Conservation (phyloP, 1,139 yeast genomes). For the Meyerozyma sp. region DNA sequence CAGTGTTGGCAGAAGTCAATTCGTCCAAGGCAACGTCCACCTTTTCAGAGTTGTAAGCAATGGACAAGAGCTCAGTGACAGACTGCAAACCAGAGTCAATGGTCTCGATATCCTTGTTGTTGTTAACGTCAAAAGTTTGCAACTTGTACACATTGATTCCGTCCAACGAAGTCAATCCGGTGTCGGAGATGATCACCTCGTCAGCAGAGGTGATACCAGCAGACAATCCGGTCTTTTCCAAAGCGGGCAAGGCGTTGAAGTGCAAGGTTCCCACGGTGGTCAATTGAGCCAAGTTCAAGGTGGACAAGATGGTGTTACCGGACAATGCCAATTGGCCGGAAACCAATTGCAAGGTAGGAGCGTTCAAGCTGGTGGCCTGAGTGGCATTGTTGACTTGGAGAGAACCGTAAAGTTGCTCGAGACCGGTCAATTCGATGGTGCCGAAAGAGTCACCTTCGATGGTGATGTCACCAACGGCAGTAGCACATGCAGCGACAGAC, state of each 20-base stretch:
- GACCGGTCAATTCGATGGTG: slow-evolving; percentile 50
- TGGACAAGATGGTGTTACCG: slow-evolving; percentile 60
- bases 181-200: slow-evolving; percentile 75
- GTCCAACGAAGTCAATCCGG: slow-evolving; percentile 68
- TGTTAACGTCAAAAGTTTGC: slow-evolving; percentile 79
- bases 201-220: slow-evolving; percentile 72
- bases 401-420: slow-evolving; percentile 71
- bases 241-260: slow-evolving; percentile 82
- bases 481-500: slow-evolving; percentile 64
- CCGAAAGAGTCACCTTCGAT: slow-evolving; percentile 57
- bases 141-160: slow-evolving; percentile 78
- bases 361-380: slow-evolving; percentile 56
- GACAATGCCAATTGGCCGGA: slow-evolving; percentile 62
- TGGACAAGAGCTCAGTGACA: slow-evolving; percentile 69
- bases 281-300: slow-evolving; percentile 73
- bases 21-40: slow-evolving; percentile 64
- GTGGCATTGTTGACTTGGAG: slow-evolving; percentile 64
- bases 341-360: slow-evolving; percentile 73
- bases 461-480: slow-evolving; percentile 74
- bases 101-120: slow-evolving; percentile 62
- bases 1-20: slow-evolving; percentile 78
- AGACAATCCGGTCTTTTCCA: slow-evolving; percentile 64
- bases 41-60: slow-evolving; percentile 79
- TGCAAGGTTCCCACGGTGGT: slow-evolving; percentile 74
- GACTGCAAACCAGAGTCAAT: slow-evolving; percentile 68